Conservation (phyloP, 1,284 basidiomycete species). For the Grifola frondosa region DNA sequence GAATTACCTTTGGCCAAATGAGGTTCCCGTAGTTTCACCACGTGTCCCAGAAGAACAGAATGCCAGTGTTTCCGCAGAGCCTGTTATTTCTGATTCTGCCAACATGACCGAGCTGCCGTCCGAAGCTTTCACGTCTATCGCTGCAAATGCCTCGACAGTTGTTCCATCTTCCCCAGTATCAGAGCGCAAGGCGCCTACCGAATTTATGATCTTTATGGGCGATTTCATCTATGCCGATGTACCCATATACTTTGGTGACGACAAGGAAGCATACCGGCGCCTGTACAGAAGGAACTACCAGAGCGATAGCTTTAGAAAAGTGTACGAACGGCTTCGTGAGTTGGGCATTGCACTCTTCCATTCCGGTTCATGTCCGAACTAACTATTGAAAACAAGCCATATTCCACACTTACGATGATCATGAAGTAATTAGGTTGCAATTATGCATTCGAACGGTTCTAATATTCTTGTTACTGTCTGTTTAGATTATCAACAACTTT, state of each 20-base stretch:
- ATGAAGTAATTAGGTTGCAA: slow-evolving; percentile 60
- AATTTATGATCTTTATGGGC: slow-evolving; percentile 67
- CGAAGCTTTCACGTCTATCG: slow-evolving; percentile 6
- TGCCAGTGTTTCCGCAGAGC: not conserved
- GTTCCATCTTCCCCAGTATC: slow-evolving; percentile 2
- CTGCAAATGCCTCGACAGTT: slow-evolving; percentile 1
- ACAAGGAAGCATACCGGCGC: slow-evolving; percentile 55
- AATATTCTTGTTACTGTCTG: slow-evolving; percentile 2
- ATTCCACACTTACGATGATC: slow-evolving; percentile 65
- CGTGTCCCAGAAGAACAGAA: not conserved
- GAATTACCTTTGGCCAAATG: slow-evolving; percentile 45
- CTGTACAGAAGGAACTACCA: slow-evolving; percentile 68
- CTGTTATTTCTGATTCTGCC: not conserved
- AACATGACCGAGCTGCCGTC: slow-evolving; percentile 2
- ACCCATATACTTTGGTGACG: slow-evolving; percentile 59
- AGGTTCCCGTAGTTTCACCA: slow-evolving; percentile 5
- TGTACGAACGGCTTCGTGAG: slow-evolving; percentile 68
- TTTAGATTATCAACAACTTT: slow-evolving; percentile 64
- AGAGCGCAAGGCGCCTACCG: slow-evolving; percentile 29
- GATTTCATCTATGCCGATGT: slow-evolving; percentile 82
- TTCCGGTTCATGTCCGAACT: slow-evolving; percentile 2
- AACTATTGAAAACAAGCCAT: slow-evolving; percentile 44
- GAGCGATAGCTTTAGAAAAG: slow-evolving; percentile 60
- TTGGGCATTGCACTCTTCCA: slow-evolving; percentile 18
- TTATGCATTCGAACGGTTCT: not conserved